Conservation (phyloP, 176 grass and related monocot genomes). For the Lolium rigidum region DNA sequence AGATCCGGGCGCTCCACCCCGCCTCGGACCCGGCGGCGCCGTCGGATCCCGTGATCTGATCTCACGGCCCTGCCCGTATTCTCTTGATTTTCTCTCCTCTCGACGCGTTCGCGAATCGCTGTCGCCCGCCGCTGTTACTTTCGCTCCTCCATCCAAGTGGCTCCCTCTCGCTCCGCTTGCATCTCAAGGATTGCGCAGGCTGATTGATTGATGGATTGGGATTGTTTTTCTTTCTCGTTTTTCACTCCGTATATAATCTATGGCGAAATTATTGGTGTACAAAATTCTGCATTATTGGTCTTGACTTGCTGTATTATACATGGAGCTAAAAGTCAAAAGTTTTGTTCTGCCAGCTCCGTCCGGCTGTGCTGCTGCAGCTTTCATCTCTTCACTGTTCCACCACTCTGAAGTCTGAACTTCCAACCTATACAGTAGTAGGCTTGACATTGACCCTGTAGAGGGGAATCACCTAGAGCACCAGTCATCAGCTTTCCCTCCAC, state of each 20-base stretch:
- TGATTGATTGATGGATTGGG: not conserved
- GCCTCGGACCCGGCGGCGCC: not conserved
- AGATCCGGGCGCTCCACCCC: slow-evolving; percentile 53
- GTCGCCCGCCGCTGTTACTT: not conserved
- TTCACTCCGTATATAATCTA: not conserved
- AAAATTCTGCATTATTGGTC: not conserved
- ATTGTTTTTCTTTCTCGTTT: not conserved
- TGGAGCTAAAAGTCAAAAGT: not conserved
- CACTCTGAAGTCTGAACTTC: not conserved
- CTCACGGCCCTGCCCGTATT: not conserved
- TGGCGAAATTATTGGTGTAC: not conserved
- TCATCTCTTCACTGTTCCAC: not conserved
- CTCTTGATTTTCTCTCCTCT: not conserved
- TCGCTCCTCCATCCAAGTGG: not conserved
- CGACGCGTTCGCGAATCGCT: slow-evolving; percentile 6
- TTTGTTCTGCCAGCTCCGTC: not conserved
- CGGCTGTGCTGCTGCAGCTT: not conserved
- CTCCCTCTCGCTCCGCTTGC: slow-evolving; percentile 26
- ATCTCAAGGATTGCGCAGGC: slow-evolving; percentile 36
- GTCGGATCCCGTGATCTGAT: not conserved
- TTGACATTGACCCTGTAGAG: not conserved
- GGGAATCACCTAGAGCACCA: not conserved
- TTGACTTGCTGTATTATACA: not conserved
- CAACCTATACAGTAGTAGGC: not conserved
- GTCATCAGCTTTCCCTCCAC: not conserved